A percentile compares a stretch with the other conserved stretches of the same genome.
phyloP scores from a whole-genome alignment of 208 protist genomes.

The Naegleria lovaniensis region DNA sequence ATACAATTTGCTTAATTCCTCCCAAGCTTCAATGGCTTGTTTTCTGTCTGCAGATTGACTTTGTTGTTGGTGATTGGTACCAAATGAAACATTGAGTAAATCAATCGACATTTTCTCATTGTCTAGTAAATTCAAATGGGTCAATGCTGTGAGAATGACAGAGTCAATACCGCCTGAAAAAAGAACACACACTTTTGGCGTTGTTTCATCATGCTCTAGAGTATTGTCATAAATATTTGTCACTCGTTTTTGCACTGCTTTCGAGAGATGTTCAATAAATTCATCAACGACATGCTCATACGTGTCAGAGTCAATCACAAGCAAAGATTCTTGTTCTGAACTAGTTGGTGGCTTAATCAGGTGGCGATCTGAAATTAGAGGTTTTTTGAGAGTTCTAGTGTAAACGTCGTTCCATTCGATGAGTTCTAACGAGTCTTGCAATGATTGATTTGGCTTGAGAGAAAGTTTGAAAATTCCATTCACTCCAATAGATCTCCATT shows the following conservation, averaged over 20 bases:
- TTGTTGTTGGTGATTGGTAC: slow-evolving; percentile 55
- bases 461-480: neutral
- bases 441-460: neutral
- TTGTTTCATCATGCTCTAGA: neutral
- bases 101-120: slow-evolving; percentile 66
- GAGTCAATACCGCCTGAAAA: slow-evolving; percentile 89
- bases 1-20: slow-evolving; percentile 66
- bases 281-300: neutral
- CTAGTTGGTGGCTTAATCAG: neutral
- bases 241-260: neutral
- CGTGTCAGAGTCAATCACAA: neutral
- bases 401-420: neutral
- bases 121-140: slow-evolving; percentile 61
- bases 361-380: neutral
- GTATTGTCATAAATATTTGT: slow-evolving; percentile 13
- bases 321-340: neutral
- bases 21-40: slow-evolving; percentile 59
- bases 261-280: neutral
- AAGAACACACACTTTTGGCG: slow-evolving; percentile 58
- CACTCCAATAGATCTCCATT: neutral
- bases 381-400: neutral
- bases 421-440: neutral
- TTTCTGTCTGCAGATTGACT: slow-evolving; percentile 62
- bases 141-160: slow-evolving; percentile 77
- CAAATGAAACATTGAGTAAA: slow-evolving; percentile 86